Evolutionary conservation across 768 basidiomycete species (phyloP).

Genomic region (Auricularia sp.): DNA sequence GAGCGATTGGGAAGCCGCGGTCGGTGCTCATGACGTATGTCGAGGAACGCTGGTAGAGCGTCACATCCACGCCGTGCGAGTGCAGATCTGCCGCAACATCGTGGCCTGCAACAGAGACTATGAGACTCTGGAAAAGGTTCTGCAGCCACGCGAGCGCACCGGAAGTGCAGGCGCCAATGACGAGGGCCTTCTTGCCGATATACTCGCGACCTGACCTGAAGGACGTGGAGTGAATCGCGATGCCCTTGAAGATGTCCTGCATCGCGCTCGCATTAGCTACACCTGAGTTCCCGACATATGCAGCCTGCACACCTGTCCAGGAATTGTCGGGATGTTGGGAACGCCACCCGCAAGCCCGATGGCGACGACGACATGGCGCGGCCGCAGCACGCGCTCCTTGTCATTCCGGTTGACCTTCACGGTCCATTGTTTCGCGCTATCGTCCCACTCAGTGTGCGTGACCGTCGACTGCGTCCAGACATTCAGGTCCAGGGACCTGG

Average conservation of each 20-base stretch:
- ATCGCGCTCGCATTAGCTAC: conserved; percentile 4
- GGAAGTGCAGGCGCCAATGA: conserved; percentile 59
- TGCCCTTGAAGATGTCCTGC: conserved; percentile 53
- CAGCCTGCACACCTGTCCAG: conserved; percentile 17
- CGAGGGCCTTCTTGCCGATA: conserved; percentile 58
- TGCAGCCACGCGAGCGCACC: conserved; percentile 17
- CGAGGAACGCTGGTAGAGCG: conserved; percentile 42
- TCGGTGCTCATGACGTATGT: conserved; percentile 44
- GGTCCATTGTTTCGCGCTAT: conserved; percentile 22
- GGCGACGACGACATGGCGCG: conserved; percentile 43
- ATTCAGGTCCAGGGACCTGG: conserved; percentile 48
- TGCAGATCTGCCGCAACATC: conserved; percentile 41
- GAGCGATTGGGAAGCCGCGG: conserved; percentile 28
- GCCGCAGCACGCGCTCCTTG: conserved; percentile 25
- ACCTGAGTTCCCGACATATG: background rate
- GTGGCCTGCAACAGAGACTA: conserved; percentile 24
- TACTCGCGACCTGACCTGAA: conserved; percentile 48
- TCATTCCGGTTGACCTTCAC: conserved; percentile 5
- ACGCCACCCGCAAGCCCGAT: conserved; percentile 42
- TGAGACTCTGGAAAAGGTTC: background rate
- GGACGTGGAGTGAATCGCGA: conserved; percentile 47
- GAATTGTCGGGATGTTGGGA: conserved; percentile 36
- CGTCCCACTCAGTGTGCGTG: conserved; percentile 8
- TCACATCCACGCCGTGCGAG: conserved; percentile 35
- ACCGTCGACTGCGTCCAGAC: conserved; percentile 39